Evolutionary conservation across 2,329 filamentous ascomycete species (phyloP).

Genomic region (Aureobasidium namibiae): DNA sequence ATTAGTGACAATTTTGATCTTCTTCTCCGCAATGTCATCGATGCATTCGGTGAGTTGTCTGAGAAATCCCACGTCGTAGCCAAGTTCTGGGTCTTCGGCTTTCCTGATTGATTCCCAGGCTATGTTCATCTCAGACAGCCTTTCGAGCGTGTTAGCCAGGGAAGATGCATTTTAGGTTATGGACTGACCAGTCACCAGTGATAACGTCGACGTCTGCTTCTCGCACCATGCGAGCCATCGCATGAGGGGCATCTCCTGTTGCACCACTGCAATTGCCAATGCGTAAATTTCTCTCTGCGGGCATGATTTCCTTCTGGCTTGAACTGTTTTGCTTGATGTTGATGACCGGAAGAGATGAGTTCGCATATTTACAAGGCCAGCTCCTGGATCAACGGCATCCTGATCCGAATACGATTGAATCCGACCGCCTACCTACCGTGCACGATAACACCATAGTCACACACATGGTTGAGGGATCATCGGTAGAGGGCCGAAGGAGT

Average conservation of each 20-base stretch:
- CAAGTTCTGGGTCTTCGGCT: slow-evolving; percentile 3
- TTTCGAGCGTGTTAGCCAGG: background rate
- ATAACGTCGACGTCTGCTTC: slow-evolving; percentile 38
- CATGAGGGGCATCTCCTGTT: slow-evolving; percentile 10
- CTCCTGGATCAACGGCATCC: background rate
- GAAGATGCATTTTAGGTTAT: slow-evolving; percentile 20
- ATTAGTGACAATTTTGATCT: slow-evolving; percentile 49
- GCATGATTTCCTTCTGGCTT: background rate
- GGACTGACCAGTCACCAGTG: slow-evolving; percentile 46
- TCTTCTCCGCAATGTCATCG: slow-evolving; percentile 37
- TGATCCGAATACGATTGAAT: background rate
- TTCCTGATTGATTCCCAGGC: slow-evolving; percentile 6
- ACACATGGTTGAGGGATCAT: background rate
- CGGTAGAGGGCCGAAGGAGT: background rate
- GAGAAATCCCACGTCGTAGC: slow-evolving; percentile 39
- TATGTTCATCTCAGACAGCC: slow-evolving; percentile 15
- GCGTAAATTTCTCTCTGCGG: background rate
- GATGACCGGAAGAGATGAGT: background rate
- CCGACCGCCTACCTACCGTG: background rate
- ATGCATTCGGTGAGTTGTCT: slow-evolving; percentile 37
- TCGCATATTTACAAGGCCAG: background rate
- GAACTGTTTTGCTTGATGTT: background rate
- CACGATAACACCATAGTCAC: background rate
- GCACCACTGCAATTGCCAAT: slow-evolving; percentile 4
- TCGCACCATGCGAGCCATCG: slow-evolving; percentile 5